These are phyloP conservation scores for Teunomyces lycoperdinae DNA, from an alignment of 805 yeast species.

Conservation along the genomic window DNA sequence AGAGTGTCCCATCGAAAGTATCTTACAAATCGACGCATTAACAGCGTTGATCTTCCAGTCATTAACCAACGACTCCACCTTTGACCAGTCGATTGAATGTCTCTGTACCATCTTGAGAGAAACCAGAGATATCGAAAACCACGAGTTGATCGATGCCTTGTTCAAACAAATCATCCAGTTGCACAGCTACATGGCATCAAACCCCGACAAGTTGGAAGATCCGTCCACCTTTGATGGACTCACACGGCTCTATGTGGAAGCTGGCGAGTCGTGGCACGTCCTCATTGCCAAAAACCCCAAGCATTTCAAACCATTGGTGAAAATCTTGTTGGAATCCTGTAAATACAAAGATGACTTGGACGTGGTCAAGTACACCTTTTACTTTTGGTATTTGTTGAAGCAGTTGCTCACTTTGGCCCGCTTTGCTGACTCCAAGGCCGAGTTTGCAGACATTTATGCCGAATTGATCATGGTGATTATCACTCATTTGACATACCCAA, in stretches of 20 bases:
- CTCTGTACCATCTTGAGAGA: constrained; percentile 77
- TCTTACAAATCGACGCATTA: constrained; percentile 63
- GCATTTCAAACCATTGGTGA: constrained; percentile 70
- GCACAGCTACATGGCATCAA: constrained; percentile 42
- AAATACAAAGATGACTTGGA: constrained; percentile 81
- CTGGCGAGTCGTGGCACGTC: constrained; percentile 95
- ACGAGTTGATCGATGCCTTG: constrained; percentile 60
- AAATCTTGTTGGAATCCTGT: constrained; percentile 67
- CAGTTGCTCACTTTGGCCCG: constrained; percentile 63
- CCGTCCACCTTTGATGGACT: constrained; percentile 65
- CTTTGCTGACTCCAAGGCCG: constrained; percentile 49
- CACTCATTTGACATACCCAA: constrained; percentile 73
- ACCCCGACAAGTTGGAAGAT: constrained; percentile 49
- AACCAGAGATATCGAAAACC: constrained; percentile 71
- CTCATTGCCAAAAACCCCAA: constrained; percentile 70
- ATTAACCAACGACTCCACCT: constrained; percentile 60
- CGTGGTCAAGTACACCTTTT: constrained; percentile 83
- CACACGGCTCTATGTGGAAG: constrained; percentile 79
- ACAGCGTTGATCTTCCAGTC: constrained; percentile 63
- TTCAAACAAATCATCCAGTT: constrained; percentile 66
- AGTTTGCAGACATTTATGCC: constrained; percentile 53
- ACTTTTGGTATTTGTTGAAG: constrained; percentile 85
- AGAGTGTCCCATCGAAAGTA: constrained; percentile 72
- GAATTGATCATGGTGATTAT: constrained; percentile 61
- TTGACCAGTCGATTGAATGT: constrained; percentile 85